Conservation (phyloP, 805 yeast genomes). For the Ogataea kodamae region DNA sequence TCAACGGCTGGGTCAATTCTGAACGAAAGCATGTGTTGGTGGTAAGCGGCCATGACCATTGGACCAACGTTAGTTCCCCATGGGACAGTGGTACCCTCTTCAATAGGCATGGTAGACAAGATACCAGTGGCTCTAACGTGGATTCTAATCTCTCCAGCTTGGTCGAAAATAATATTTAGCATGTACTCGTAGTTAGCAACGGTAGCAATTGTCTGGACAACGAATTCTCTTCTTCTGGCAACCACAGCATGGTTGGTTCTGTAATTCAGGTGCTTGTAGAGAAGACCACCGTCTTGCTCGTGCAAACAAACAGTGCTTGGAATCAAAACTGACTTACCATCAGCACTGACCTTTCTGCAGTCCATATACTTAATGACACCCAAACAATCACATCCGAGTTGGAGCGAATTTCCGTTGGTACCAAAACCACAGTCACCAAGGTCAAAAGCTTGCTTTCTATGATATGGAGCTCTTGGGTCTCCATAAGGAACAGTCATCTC, state of each 20-base stretch:
- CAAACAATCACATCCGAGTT: conserved; percentile 77
- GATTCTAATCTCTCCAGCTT: conserved; percentile 72
- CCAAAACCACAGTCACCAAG: conserved; percentile 86
- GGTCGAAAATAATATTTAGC: conserved; percentile 66
- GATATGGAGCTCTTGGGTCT: conserved; percentile 79
- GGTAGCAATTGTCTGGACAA: conserved; percentile 77
- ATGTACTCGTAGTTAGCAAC: conserved; percentile 84
- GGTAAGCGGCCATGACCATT: conserved; percentile 79
- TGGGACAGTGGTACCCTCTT: conserved; percentile 60
- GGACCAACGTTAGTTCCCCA: conserved; percentile 79
- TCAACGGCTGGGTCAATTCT: conserved; percentile 81
- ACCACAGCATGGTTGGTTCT: conserved; percentile 68
- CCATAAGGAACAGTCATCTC: conserved; percentile 91
- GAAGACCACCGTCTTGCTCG: conserved; percentile 72
- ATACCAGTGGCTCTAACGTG: conserved; percentile 87
- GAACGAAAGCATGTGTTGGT: conserved; percentile 75
- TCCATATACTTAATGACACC: conserved; percentile 76
- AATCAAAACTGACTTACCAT: conserved; percentile 59
- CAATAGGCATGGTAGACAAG: conserved; percentile 79
- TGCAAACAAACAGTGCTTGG: conserved; percentile 78
- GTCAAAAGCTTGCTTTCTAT: conserved; percentile 84
- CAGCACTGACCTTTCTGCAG: conserved; percentile 49
- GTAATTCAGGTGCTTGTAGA: conserved; percentile 78
- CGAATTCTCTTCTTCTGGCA: conserved; percentile 74
- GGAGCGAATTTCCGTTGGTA: conserved; percentile 61